Evolutionary conservation across 106 monocot genomes (phyloP).

Genomic region (Apostasia ramifera): DNA sequence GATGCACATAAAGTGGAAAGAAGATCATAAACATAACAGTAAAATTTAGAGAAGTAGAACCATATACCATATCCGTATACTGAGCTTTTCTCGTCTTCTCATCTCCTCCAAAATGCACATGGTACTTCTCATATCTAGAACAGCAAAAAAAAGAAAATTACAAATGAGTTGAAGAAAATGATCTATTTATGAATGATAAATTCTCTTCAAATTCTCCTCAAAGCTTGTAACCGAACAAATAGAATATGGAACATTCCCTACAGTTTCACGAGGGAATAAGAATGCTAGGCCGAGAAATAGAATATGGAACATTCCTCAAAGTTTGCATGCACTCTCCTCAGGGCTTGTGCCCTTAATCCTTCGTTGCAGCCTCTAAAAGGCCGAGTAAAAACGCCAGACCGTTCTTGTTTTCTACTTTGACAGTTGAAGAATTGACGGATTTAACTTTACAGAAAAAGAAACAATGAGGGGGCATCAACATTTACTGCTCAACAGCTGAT

Average conservation of each 20-base stretch:
- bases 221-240: no score
- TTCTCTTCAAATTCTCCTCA: no score
- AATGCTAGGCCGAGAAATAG: no score
- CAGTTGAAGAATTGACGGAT: not conserved
- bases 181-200: no score
- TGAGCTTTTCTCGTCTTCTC: slow-evolving; percentile 62
- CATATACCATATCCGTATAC: slow-evolving; percentile 62
- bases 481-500: slow-evolving; percentile 76
- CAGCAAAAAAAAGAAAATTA: not conserved
- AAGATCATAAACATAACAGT: not conserved
- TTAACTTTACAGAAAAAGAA: not conserved
- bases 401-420: not conserved
- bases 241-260: no score
- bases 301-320: no score
- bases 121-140: slow-evolving; percentile 78
- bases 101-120: slow-evolving; percentile 53
- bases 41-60: not conserved
- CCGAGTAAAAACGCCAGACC: no score
- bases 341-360: no score
- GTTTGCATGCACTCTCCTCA: no score
- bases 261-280: no score
- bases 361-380: no score
- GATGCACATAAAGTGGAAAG: not conserved
- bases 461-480: not conserved
- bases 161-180: not conserved